Evolutionary conservation across 768 basidiomycete genomes (phyloP).

Genomic region (Tulasnella sp.): DNA sequence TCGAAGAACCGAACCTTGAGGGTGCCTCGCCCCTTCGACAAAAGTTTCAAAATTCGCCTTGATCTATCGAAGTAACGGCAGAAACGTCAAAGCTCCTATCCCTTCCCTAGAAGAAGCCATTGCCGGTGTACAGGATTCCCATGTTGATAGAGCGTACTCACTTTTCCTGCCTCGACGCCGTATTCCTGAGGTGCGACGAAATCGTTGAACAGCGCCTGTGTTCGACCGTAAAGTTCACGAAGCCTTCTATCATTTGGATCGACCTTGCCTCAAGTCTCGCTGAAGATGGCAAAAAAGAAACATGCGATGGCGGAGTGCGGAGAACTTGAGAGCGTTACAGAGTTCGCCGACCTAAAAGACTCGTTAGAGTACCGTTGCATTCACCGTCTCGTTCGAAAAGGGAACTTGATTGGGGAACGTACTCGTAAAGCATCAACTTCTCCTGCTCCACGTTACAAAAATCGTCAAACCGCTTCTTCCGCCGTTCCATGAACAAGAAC

Average conservation of each 20-base stretch:
- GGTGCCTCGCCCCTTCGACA: too few relatives aligned
- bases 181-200: conserved; percentile 98
- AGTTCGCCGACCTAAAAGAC: conserved; percentile 80
- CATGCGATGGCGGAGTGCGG: conserved; percentile 83
- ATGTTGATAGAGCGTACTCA: too few relatives aligned
- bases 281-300: conserved; percentile 92
- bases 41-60: too few relatives aligned
- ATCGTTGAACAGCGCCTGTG: conserved; percentile 96
- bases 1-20: background rate
- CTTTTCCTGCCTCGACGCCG: conserved; percentile 40
- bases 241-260: conserved; percentile 75
- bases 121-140: too few relatives aligned
- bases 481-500: conserved; percentile 91
- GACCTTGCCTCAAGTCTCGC: conserved; percentile 67
- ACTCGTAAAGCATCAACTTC: conserved; percentile 98
- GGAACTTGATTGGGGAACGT: conserved; percentile 41
- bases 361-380: background rate
- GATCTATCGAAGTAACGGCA: too few relatives aligned
- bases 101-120: too few relatives aligned
- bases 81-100: too few relatives aligned
- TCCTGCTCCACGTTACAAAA: conserved; percentile 99
- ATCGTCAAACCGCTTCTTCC: conserved; percentile 97
- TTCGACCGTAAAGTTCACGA: conserved; percentile 91
- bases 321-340: conserved; percentile 97
- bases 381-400: background rate